Evolutionary conservation across 2,329 filamentous ascomycete species (phyloP), one percentile per base, ranked within the genome.

Genomic region (Aspergillus sojae): DNA sequence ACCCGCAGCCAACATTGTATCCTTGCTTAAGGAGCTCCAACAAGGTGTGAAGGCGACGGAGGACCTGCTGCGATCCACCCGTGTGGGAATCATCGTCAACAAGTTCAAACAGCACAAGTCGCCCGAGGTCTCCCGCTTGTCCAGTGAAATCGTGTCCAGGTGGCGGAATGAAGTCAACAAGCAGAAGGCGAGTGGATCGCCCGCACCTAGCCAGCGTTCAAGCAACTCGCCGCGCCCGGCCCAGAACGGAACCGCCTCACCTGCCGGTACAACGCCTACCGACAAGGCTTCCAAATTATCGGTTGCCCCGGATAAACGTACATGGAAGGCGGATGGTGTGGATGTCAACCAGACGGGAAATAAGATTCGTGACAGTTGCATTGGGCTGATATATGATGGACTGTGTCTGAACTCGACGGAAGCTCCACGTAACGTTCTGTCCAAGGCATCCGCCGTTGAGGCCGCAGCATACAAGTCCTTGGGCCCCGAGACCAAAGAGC

Each of bases 361-460:
- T 64, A 81, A 84, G 62, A 86, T 86, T 23, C 91, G 95, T 63
- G 92, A 98, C 81, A 90, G 88, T 74, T 96, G 92, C 77, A 89
- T 97, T 66, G 93, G 93, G 57, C 86, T 99, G 50, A 87, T 99
- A 78, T 99, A 98, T 82, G 95, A 99, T 72, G 95, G 94, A 19
- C 85, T 99, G 67, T 93, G 91, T 54, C 86, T 88, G 62, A 90
- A 91, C 77, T 87, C 91, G 32, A 74, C 73, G 19, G 75, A 79
- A 58, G 73, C 83, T 11, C 83, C 92, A 30, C 88, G 89, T 60
- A 83, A 87, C 23, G 87, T 98, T 50, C 83, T 97, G 52, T 71
- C 75, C 45, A 82, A 87, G 64, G 86, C 89, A 67, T 88, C 88
- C 69, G 88, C 90, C 50, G 86, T 96, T 66, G 95, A 99, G 82